A percentile compares a stretch with the other conserved stretches of the same genome.
Conservation (phyloP, 75 land plant genomes). For the Gnetum montanum region DNA sequence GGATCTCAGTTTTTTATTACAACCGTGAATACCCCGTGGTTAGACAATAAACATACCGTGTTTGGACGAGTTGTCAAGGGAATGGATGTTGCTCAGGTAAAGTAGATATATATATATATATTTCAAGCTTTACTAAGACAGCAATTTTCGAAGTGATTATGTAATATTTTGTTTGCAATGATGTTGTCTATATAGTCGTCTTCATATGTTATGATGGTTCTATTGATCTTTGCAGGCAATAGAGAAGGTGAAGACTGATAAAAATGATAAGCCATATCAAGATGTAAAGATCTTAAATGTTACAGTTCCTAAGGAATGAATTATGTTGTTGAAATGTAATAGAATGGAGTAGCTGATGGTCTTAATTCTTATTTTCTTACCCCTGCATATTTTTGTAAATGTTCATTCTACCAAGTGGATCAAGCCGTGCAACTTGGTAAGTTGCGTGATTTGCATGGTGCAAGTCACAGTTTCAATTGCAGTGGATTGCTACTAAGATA, state of each 20-base stretch:
- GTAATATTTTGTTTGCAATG: too few species aligned
- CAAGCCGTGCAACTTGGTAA: too few species aligned
- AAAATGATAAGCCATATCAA: slow-evolving; percentile 86
- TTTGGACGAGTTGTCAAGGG: slow-evolving; percentile 98
- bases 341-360: too few species aligned
- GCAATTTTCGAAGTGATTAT: too few species aligned
- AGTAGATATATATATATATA: too few species aligned
- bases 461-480: too few species aligned
- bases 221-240: slow-evolving; percentile 80
- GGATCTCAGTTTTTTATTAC: slow-evolving; percentile 99
- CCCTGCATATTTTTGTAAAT: too few species aligned
- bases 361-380: too few species aligned
- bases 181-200: background rate
- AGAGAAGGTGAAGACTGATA: slow-evolving; percentile 98
- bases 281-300: slow-evolving; percentile 95
- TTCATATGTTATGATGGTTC: background rate
- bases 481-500: too few species aligned
- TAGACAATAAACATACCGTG: slow-evolving; percentile 98
- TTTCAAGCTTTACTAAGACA: too few species aligned
- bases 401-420: too few species aligned
- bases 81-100: slow-evolving; percentile 99
- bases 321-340: background rate
- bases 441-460: too few species aligned
- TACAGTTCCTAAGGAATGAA: slow-evolving; percentile 79
- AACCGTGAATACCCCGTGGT: slow-evolving; percentile 99